phyloP scores from a whole-genome alignment of 1,139 yeast species.

The Kodamaea alishanica region DNA sequence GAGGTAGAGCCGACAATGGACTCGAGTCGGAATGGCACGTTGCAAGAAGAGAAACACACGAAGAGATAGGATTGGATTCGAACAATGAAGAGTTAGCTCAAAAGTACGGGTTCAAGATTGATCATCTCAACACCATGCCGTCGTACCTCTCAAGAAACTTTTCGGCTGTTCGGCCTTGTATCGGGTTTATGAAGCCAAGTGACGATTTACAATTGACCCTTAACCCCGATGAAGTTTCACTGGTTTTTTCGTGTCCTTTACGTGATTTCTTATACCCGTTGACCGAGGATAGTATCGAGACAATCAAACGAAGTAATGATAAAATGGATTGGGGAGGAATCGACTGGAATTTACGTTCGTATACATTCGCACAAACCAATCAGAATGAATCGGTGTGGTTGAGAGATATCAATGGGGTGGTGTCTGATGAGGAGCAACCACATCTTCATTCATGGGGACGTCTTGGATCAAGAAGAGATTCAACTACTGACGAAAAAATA shows the following conservation, averaged over 20 bases:
- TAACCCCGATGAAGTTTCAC: constrained; percentile 71
- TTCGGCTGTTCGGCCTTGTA: constrained; percentile 77
- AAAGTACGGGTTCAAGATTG: constrained; percentile 52
- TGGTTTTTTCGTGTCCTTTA: constrained; percentile 66
- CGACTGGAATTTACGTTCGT: constrained; percentile 62
- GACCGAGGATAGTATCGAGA: constrained; percentile 33
- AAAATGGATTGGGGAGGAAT: constrained; percentile 65
- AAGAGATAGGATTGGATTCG: constrained; percentile 74
- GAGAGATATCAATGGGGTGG: constrained; percentile 52
- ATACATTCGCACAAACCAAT: constrained; percentile 55
- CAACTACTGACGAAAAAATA: constrained; percentile 38
- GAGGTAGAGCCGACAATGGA: constrained; percentile 74
- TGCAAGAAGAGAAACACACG: constrained; percentile 78
- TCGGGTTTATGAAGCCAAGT: constrained; percentile 54
- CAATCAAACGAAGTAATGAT: constrained; percentile 40
- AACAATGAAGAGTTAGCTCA: constrained; percentile 42
- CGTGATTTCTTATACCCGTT: constrained; percentile 53
- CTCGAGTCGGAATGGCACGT: constrained; percentile 67
- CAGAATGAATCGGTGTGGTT: constrained; percentile 60
- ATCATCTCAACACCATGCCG: constrained; percentile 61
- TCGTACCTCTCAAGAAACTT: constrained; percentile 76
- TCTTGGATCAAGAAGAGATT: constrained; percentile 38
- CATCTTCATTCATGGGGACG: constrained; percentile 36
- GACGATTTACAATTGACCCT: constrained; percentile 38
- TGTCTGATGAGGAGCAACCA: constrained; percentile 51